Base-by-base conservation (phyloP, 2,329 filamentous ascomycete genomes). In the Reticulascus tulasneorum region DNA sequence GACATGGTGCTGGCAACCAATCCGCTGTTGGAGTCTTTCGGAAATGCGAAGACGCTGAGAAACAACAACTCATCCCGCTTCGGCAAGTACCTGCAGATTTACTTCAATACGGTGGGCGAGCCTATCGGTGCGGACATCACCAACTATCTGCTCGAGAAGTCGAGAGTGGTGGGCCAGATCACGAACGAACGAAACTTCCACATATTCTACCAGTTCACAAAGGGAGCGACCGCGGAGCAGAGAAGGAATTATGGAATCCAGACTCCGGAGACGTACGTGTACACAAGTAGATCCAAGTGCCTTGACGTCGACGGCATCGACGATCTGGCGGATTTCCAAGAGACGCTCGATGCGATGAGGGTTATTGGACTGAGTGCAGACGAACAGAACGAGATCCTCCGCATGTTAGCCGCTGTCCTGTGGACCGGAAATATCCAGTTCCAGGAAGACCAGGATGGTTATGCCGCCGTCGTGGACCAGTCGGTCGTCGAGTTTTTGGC, bases 1-100 rank as follows among this genome's bases (percentile, higher is more conserved):
- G 90, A 98, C 66, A 98, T 97, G 91, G 91, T 97, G 63, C 77
- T 97, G 64, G 93, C 93, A 57, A 98, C 93, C 42, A 98, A 98
- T 63, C 93, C 93, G 31, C 67, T 98, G 48, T 79, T 98, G 15
- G 93, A 98, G 64, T 96, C 91, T 1, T 98, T 98, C 54, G 93
- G 93, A 56, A 98, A 97, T 60, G 93, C 93, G 45, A 98, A 98
- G 69, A 98, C 93, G 7, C 68, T 98, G 57, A 79, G 93, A 50
- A 98, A 98, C 66, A 98, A 98, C 72, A 98, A 98, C 69, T 97
- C 91, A 10, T 97, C 91, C 30, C 82, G 93, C 37, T 97, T 98
- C 66, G 93, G 93, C 60, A 98, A 98, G 64, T 98, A 98, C 62
- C 73, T 98, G 39, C 91, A 98, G 62, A 84, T 98, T 48, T 85